phyloP scores from a whole-genome alignment of 306 rosid genomes.

The Carpinus viminea region DNA sequence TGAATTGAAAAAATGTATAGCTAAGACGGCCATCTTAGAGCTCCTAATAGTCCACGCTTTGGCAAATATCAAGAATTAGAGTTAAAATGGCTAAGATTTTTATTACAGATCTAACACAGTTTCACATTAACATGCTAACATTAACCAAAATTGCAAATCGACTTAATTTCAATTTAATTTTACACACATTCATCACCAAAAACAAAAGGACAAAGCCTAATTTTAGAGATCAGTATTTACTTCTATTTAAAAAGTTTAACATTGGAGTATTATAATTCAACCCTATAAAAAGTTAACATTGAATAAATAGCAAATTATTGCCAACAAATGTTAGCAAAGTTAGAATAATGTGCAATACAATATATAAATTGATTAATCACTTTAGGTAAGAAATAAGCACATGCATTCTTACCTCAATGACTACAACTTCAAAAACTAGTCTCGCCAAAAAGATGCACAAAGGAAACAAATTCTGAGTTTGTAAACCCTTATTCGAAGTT shows the following conservation, averaged over 20 bases:
- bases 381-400: conserved; percentile 18
- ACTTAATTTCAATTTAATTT: background rate
- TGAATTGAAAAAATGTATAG: background rate
- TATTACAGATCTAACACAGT: background rate
- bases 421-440: conserved; percentile 41
- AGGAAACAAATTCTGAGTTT: conserved; percentile 53
- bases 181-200: background rate
- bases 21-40: background rate
- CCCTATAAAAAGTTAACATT: background rate
- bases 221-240: too few species aligned
- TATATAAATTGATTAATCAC: background rate
- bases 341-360: background rate
- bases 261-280: too few species aligned
- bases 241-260: too few species aligned
- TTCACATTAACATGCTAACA: background rate
- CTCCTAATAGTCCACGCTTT: background rate
- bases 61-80: background rate
- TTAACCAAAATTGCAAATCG: background rate
- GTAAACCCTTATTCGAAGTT: conserved; percentile 35
- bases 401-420: conserved; percentile 52
- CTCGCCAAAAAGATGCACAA: conserved; percentile 67
- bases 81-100: background rate
- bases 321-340: background rate
- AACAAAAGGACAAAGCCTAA: background rate
- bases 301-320: background rate